Base-by-base conservation (phyloP, 192 early-diverging fungal species). In the Chytriomyces sp. region DNA sequence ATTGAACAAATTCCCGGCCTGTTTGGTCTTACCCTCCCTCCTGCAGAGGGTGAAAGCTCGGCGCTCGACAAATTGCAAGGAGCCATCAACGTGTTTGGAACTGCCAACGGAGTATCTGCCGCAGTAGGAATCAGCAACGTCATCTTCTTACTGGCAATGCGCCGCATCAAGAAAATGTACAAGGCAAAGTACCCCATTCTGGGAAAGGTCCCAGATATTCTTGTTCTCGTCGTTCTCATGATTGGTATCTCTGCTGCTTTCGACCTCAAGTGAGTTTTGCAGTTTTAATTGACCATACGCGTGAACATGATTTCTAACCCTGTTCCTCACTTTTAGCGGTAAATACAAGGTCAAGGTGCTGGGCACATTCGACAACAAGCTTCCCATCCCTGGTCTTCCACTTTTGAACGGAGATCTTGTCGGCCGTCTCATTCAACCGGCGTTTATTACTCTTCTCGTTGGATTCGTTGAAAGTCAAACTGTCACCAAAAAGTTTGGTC, bases 401-500 rank as follows among this genome's bases (percentile, higher is more conserved):
- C 44, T 44, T 8, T 46, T 85, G 18, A 70, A 77, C 61, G 48
- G 48, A 16, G 79, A 45, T 20, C 43, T 78, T 5, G 53, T 86
- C 66, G 28, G 50, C 13, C 47, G 69, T 5, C 74, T 85, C 23
- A 20, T 81, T 1, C 61, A 60, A 35, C 76, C 77, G 6, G 79
- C 81, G n/a, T 46, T 85, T 50, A 79, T 77, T 45, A 75, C 84
- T n/a, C 45, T 82, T 3, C 35, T 86, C 0, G 72, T 83, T 9
- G 85, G 85, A 7, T 86, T 81, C 65, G 71, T 86, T 60, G 81
- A 85, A 50, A 77, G 69, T 45, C 79, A 81, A 61, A 76, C 83
- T 9, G 81, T 84, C 6, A 81, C 81, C 3, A 57, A 76, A 47
- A 65, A 73, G 6, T 84, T 82, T 64, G 83, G 81, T 9, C 49